Base-by-base conservation (phyloP, 345 rosid species). In the Acer saccharum region DNA sequence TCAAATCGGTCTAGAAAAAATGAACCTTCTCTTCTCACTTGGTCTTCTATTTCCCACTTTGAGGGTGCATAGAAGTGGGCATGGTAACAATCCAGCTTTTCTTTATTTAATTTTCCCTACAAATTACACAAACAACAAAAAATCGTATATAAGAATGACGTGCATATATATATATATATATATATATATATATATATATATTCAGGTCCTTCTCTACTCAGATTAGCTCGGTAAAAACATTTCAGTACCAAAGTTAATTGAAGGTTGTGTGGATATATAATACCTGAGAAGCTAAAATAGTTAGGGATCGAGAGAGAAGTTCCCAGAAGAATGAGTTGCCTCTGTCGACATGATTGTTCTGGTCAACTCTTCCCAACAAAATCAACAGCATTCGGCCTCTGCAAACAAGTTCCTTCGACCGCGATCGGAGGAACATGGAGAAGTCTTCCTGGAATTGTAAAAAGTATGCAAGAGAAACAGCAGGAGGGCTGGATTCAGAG, bases 261-360 rank as follows among this genome's bases (percentile, higher is more conserved):
- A 35, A 35, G 3, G 39, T 35, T 35, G 39, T 35, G 11, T 43
- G 46, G 46, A 46, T 46, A 46, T 46, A 46, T 46, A 46, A 46
- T 4, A 93, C 98, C 90, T 86, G 83, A 41, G 88, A 81, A 66
- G 85, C 95, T 29, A 91, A 81, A 73, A 80, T 52, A 46, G 89
- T 77, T 6, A 95, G 76, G 52, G 94, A 88, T 84, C 87, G 83
- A 4, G 93, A 69, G 29, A 95, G 89, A 70, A 95, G 86, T 68
- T 90, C 88, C 99, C 98, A 93, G 13, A 83, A 88, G 88, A 89
- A 91, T 39, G 95, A 90, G 85, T 93, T 93, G 86, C 99, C 99
- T 78, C 98, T 83, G 52, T 95, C 99, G 3, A 90, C 85, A 81
- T 90, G 93, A 72, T 84, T 60, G 8, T 60, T 12, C 78, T 3